Conservation (phyloP, 306 rosid genomes). For the Malus sylvestris region DNA sequence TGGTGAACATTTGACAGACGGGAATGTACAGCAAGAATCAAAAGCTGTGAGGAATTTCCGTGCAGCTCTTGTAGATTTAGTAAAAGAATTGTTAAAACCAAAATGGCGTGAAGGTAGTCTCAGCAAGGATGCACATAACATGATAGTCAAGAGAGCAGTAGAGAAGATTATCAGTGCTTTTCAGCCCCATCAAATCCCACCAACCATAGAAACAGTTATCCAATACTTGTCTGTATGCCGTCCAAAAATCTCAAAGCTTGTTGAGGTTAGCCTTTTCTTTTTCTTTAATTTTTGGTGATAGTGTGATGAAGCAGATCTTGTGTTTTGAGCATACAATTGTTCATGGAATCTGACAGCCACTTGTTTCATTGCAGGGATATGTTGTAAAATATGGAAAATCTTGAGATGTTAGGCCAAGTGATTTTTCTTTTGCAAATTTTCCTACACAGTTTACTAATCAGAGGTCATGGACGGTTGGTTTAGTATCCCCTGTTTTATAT, state of each 20-base stretch:
- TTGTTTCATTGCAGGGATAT: constrained; percentile 75
- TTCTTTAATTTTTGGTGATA: constrained; percentile 3
- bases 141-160: constrained; percentile 71
- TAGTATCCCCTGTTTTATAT: constrained; percentile 25
- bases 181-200: constrained; percentile 66
- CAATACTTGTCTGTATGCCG: constrained; percentile 62
- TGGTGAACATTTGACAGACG: constrained; percentile 36
- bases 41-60: constrained; percentile 52
- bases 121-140: constrained; percentile 71
- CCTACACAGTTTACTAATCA: constrained; percentile 29
- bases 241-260: constrained; percentile 66
- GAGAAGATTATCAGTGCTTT: constrained; percentile 76
- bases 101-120: constrained; percentile 81
- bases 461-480: constrained; percentile 28
- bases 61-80: constrained; percentile 67
- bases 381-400: constrained; percentile 75
- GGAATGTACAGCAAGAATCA: constrained; percentile 43
- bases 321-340: constrained; percentile 12
- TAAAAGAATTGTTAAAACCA: constrained; percentile 84
- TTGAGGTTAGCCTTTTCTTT: constrained; percentile 52
- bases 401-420: constrained; percentile 41
- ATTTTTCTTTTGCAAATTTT: constrained; percentile 47
- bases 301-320: constrained; percentile 5
- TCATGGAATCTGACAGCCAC: constrained; percentile 30
- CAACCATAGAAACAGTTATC: constrained; percentile 44